phyloP scores from a whole-genome alignment of 805 yeast species.

The Yamadazyma kitorensis region DNA sequence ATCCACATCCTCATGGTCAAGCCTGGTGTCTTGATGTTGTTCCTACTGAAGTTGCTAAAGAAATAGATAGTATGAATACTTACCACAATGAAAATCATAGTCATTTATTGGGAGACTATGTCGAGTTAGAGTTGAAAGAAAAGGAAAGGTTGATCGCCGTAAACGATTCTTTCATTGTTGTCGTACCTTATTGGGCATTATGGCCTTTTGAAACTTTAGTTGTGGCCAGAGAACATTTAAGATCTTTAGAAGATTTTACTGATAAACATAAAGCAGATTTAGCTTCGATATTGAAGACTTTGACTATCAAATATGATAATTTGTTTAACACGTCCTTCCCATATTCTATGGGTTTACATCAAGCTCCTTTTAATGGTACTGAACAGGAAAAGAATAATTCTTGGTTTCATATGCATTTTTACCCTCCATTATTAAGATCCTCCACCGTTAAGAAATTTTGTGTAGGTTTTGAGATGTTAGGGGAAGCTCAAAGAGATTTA shows the following conservation, averaged over 20 bases:
- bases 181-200: constrained; percentile 79
- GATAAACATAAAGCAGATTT: constrained; percentile 50
- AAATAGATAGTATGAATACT: constrained; percentile 48
- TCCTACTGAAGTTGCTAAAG: constrained; percentile 66
- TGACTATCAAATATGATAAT: constrained; percentile 69
- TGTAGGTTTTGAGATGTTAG: constrained; percentile 69
- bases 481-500: constrained; percentile 68
- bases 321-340: constrained; percentile 69
- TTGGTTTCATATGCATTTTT: constrained; percentile 72
- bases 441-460: constrained; percentile 74
- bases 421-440: constrained; percentile 72
- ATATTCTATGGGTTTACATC: constrained; percentile 80
- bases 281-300: constrained; percentile 48
- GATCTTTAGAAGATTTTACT: constrained; percentile 47
- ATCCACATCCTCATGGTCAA: constrained; percentile 82
- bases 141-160: constrained; percentile 52
- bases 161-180: constrained; percentile 62
- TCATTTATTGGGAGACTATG: constrained; percentile 64
- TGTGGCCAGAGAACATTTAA: constrained; percentile 52
- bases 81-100: constrained; percentile 41
- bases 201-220: constrained; percentile 80
- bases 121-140: constrained; percentile 49
- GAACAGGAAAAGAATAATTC: constrained; percentile 40
- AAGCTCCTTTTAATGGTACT: constrained; percentile 56
- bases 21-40: constrained; percentile 69